phyloP scores from a whole-genome alignment of 1,284 basidiomycete genomes.

The Ceratobasidium papillatum region DNA sequence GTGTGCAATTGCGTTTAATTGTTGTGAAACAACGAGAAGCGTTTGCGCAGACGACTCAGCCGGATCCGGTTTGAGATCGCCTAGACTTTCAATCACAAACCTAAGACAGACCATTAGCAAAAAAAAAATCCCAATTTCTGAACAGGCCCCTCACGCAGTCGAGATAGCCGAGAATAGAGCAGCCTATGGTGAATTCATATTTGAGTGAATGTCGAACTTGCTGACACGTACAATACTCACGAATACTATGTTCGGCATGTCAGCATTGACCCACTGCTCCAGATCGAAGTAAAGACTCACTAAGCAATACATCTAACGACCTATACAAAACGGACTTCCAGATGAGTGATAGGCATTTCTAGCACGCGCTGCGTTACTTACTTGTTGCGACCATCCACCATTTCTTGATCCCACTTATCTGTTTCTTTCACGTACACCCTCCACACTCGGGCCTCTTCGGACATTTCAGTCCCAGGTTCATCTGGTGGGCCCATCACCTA shows the following conservation, averaged over 20 bases:
- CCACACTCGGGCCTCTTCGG: constrained; percentile 6
- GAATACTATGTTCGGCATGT: background rate
- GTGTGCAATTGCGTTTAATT: background rate
- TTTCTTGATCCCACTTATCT: constrained; percentile 3
- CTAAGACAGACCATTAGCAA: background rate
- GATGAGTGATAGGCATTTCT: background rate
- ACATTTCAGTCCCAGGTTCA: constrained; percentile 1
- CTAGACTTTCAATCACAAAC: background rate
- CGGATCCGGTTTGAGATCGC: background rate
- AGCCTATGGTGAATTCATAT: background rate
- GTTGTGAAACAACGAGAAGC: background rate
- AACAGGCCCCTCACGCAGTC: background rate
- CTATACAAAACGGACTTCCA: background rate
- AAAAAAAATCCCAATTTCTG: background rate
- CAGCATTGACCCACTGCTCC: background rate
- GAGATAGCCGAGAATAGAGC: constrained; percentile 14
- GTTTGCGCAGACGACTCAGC: background rate
- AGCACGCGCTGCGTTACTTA: background rate
- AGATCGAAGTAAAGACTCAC: background rate
- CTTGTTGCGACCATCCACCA: constrained; percentile 18
- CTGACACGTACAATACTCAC: background rate
- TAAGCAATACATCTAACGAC: constrained; percentile 5
- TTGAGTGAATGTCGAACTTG: background rate
- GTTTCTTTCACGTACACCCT: constrained; percentile 11
- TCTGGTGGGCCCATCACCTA: background rate